phyloP scores from a whole-genome alignment of 768 basidiomycete species.

The Tylopilus vinaceipallidus region DNA sequence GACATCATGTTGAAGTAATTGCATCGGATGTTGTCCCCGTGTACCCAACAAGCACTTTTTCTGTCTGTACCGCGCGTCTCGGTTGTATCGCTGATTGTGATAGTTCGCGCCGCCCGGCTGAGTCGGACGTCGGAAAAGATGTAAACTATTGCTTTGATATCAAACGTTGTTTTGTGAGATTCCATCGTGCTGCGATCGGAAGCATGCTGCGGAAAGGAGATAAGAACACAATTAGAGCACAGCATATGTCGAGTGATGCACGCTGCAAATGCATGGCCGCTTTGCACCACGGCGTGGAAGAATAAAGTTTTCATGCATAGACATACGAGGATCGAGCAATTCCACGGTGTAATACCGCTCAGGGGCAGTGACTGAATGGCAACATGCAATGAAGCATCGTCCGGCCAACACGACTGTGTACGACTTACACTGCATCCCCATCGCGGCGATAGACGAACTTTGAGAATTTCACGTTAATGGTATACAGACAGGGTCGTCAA shows the following conservation, averaged over 20 bases:
- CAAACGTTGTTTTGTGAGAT: conserved; percentile 19
- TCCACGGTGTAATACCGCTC: conserved; percentile 26
- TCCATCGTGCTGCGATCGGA: conserved; percentile 10
- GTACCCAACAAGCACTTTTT: conserved; percentile 11
- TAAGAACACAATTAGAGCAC: conserved; percentile 24
- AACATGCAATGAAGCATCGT: conserved; percentile 16
- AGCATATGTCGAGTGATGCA: conserved; percentile 26
- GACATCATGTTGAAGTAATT: conserved; percentile 8
- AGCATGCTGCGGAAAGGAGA: conserved; percentile 21
- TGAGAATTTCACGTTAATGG: conserved; percentile 11
- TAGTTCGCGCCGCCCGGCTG: conserved; percentile 14
- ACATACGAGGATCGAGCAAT: conserved; percentile 8
- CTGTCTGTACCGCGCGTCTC: not conserved
- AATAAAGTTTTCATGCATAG: conserved; percentile 20
- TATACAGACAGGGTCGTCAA: conserved; percentile 23
- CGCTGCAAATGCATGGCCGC: conserved; percentile 25
- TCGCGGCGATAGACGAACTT: conserved; percentile 28
- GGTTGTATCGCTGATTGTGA: conserved; percentile 16
- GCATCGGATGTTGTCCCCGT: conserved; percentile 12
- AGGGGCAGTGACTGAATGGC: conserved; percentile 21
- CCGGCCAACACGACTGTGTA: conserved; percentile 2
- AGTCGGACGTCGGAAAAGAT: conserved; percentile 11
- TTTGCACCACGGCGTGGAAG: conserved; percentile 18
- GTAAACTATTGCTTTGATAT: conserved; percentile 7
- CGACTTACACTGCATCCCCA: conserved; percentile 15